phyloP scores from a whole-genome alignment of 2,329 filamentous ascomycete species.

The Penicillium sp. region DNA sequence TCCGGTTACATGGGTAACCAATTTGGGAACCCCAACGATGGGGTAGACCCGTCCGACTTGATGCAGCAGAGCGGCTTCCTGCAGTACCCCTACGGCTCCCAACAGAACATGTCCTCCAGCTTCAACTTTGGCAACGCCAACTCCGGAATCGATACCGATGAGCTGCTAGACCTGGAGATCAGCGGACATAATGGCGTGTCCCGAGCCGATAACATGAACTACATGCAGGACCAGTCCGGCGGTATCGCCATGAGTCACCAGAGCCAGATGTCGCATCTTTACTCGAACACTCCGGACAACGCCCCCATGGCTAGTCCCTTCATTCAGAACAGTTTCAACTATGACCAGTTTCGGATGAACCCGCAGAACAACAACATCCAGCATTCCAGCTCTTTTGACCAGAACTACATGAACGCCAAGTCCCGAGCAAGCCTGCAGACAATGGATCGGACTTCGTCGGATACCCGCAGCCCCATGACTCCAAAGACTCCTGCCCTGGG shows the following conservation, averaged over 20 bases:
- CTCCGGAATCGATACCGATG: constrained; percentile 79
- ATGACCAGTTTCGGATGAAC: constrained; percentile 67
- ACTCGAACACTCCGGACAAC: constrained; percentile 86
- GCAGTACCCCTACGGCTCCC: constrained; percentile 57
- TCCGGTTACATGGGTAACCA: constrained; percentile 51
- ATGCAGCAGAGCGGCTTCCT: constrained; percentile 56
- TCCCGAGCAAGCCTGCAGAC: constrained; percentile 57
- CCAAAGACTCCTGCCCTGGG: constrained; percentile 77
- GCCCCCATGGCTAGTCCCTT: constrained; percentile 90
- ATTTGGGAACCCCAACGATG: constrained; percentile 52
- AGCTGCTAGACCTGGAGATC: constrained; percentile 65
- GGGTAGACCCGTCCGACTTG: constrained; percentile 81
- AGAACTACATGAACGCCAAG: constrained; percentile 58
- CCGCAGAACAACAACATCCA: constrained; percentile 39
- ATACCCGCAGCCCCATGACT: constrained; percentile 73
- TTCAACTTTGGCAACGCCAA: constrained; percentile 75
- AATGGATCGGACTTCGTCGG: constrained; percentile 69
- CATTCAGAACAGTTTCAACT: constrained; percentile 67
- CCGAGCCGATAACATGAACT: constrained; percentile 35
- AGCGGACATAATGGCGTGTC: constrained; percentile 38
- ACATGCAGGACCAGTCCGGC: constrained; percentile 51
- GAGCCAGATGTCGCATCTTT: constrained; percentile 66
- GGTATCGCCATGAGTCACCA: constrained; percentile 60
- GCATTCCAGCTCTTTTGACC: constrained; percentile 45
- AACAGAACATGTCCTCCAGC: constrained; percentile 62